Conservation (phyloP, 306 rosid species). For the Purshia tridentata region DNA sequence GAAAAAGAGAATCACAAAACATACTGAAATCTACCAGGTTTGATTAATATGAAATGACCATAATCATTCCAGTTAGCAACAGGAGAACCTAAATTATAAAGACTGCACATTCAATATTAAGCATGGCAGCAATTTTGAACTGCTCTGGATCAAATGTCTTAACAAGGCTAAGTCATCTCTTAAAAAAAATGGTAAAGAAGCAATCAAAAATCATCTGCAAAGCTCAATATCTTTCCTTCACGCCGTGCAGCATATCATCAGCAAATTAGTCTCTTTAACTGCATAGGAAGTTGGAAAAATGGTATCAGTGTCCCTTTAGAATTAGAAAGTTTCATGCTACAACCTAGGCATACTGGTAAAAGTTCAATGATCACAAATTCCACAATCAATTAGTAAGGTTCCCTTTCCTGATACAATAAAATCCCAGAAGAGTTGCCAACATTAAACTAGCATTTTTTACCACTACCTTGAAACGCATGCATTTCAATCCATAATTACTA, state of each 20-base stretch:
- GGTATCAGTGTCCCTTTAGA: constrained; percentile 3
- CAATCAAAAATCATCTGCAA: constrained; percentile 29
- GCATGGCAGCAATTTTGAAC: constrained; percentile 37
- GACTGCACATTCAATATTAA: constrained; percentile 35
- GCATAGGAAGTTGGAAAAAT: constrained; percentile 29
- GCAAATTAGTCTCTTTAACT: constrained; percentile 42
- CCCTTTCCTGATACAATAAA: neutral
- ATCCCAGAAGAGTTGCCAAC: neutral
- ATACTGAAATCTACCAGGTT: neutral
- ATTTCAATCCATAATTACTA: neutral
- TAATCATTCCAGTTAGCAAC: constrained; percentile 26
- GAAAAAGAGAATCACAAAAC: neutral
- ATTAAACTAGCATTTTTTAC: neutral
- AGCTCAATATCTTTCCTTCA: constrained; percentile 24
- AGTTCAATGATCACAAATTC: neutral
- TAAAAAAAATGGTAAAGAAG: constrained; percentile 36
- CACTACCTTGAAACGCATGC: neutral
- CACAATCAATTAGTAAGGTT: neutral
- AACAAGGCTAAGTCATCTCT: constrained; percentile 39
- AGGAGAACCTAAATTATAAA: constrained; percentile 1
- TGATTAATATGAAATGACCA: constrained; percentile 19
- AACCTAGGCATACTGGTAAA: neutral
- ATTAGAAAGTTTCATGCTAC: neutral
- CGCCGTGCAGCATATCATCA: constrained; percentile 27
- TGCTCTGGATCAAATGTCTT: constrained; percentile 31